Percentiles rank a stretch among this genome's conserved stretches.
Conservation (phyloP, 305 asterid species). For the Ilex paraguariensis region DNA sequence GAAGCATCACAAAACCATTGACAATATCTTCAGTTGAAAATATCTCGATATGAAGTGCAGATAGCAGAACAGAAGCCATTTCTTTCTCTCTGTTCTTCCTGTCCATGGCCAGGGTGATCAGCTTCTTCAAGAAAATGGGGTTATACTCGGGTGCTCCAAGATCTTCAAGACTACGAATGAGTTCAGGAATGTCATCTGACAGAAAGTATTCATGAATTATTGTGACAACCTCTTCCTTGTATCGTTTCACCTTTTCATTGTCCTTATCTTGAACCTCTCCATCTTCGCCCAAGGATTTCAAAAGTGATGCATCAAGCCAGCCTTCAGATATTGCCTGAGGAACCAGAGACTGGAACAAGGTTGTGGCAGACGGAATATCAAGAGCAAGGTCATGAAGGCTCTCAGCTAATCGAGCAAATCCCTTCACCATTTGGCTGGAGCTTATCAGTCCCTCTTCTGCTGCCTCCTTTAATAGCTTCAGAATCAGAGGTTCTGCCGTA, state of each 20-base stretch:
- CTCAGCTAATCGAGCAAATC: constrained; percentile 59
- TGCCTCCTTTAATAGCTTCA: constrained; percentile 57
- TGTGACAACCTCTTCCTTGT: constrained; percentile 61
- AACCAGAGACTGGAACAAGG: constrained; percentile 38
- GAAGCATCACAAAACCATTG: constrained; percentile 72
- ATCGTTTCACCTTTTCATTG: constrained; percentile 40
- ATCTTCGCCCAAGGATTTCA: constrained; percentile 33
- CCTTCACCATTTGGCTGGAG: constrained; percentile 79
- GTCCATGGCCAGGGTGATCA: constrained; percentile 87
- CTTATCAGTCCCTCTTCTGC: constrained; percentile 83
- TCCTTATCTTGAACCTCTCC: constrained; percentile 28
- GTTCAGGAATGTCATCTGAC: constrained; percentile 89
- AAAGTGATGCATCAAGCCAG: constrained; percentile 66
- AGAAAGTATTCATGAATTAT: constrained; percentile 77
- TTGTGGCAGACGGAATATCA: constrained; percentile 76
- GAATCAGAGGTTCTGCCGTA: constrained; percentile 48
- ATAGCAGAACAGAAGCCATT: constrained; percentile 90
- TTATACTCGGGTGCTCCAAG: constrained; percentile 60
- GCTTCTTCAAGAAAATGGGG: constrained; percentile 77
- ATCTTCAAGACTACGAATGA: constrained; percentile 78
- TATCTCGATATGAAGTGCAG: constrained; percentile 83
- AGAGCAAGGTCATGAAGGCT: constrained; percentile 82
- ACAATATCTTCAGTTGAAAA: constrained; percentile 84
- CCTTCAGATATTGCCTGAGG: constrained; percentile 65
- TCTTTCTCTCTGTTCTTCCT: constrained; percentile 89